Evolutionary conservation across 805 yeast species (phyloP).

Genomic region (Lipomyces kockii): DNA sequence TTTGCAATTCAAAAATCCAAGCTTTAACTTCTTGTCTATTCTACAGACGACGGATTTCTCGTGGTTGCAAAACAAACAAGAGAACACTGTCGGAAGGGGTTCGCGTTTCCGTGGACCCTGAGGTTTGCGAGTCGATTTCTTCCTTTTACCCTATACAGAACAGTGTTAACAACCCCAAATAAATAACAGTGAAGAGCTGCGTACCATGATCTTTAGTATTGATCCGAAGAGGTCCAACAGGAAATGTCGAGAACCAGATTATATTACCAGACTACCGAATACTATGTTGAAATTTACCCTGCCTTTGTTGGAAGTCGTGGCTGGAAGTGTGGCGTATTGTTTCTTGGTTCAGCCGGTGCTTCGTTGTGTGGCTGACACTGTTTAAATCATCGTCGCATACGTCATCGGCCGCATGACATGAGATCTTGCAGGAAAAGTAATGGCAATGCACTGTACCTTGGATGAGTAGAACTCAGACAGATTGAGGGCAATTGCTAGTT

Average conservation of each 20-base stretch:
- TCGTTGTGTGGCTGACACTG: not conserved
- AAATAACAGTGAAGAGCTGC: not conserved
- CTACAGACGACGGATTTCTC: constrained; percentile 89
- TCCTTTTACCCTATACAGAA: constrained; percentile 36
- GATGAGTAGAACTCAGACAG: too few relatives aligned
- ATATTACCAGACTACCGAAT: not conserved
- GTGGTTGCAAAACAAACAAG: constrained; percentile 91
- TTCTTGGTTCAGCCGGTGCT: too few relatives aligned
- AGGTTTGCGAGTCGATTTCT: constrained; percentile 39
- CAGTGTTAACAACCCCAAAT: not conserved
- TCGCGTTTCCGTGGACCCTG: constrained; percentile 21
- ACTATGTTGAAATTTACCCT: not conserved
- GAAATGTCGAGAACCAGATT: not conserved
- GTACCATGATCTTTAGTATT: not conserved
- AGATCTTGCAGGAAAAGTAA: too few relatives aligned
- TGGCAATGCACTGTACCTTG: too few relatives aligned
- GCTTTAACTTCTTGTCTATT: constrained; percentile 80
- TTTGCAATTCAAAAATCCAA: constrained; percentile 86
- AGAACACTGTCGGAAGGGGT: constrained; percentile 37
- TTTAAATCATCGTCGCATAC: too few relatives aligned
- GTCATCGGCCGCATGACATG: too few relatives aligned
- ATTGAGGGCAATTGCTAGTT: too few relatives aligned
- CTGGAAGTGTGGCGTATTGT: not conserved
- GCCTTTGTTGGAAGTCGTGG: not conserved
- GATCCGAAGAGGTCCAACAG: not conserved